Evolutionary conservation across 139 green algal genomes (phyloP).

Genomic region (Asterochloris sp.): DNA sequence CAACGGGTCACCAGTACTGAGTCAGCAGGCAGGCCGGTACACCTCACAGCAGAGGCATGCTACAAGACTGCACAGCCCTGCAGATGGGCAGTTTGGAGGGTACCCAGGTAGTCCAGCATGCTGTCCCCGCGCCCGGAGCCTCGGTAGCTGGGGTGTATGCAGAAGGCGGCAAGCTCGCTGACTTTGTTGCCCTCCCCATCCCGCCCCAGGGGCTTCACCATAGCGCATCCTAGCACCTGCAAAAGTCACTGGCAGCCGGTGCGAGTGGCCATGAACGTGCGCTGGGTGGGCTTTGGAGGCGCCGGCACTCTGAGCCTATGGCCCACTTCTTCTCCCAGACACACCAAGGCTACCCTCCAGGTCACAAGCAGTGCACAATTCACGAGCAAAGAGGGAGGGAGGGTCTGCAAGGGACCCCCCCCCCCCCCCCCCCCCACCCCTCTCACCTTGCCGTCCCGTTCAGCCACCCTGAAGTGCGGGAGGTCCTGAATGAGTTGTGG

Average conservation of each 20-base stretch:
- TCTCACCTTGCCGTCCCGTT: conserved; percentile 43
- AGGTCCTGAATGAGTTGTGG: conserved; percentile 38
- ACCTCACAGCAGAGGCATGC: conserved; percentile 40
- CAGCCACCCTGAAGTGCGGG: conserved; percentile 43
- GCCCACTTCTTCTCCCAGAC: no score
- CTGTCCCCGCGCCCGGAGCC: conserved; percentile 83
- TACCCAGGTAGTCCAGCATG: conserved; percentile 70
- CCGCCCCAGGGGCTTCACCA: conserved; percentile 23
- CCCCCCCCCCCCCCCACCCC: no score
- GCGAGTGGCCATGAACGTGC: background rate
- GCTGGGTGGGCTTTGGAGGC: background rate
- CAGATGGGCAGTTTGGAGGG: background rate
- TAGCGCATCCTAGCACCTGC: conserved; percentile 76
- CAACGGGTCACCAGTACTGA: background rate
- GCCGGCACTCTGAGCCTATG: background rate
- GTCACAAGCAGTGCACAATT: no score
- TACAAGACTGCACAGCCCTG: background rate
- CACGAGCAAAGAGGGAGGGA: no score
- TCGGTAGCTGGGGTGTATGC: conserved; percentile 67
- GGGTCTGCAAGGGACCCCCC: no score
- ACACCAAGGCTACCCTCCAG: no score
- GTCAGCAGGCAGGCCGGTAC: conserved; percentile 2
- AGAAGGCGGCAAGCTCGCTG: conserved; percentile 88
- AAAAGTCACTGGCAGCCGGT: background rate
- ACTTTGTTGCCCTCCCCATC: conserved; percentile 23